These are phyloP conservation scores for Paraphaeosphaeria minitans DNA, from an alignment of 2,329 filamentous ascomycete genomes.

Conservation along the genomic window DNA sequence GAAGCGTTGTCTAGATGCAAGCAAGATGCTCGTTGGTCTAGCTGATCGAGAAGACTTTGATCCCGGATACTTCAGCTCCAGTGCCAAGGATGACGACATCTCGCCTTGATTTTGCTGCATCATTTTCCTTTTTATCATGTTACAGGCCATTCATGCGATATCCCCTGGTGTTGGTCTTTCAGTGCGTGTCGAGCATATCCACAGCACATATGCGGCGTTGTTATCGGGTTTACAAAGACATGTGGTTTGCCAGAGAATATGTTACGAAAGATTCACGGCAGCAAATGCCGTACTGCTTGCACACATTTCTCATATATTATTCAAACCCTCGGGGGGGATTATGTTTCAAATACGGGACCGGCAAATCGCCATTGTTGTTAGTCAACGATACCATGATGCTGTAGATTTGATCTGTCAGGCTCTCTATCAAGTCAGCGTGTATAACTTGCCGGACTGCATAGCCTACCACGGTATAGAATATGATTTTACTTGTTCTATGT, in stretches of 20 bases:
- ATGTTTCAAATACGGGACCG: neutral
- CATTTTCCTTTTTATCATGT: neutral
- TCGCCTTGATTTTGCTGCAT: neutral
- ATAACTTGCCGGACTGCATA: neutral
- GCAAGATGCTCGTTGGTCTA: constrained; percentile 51
- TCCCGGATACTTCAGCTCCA: constrained; percentile 32
- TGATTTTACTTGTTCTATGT: neutral
- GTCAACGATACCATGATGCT: neutral
- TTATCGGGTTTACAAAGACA: neutral
- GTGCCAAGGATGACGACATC: constrained; percentile 31
- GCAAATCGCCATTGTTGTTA: neutral
- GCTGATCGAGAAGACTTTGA: constrained; percentile 28
- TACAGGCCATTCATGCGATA: neutral
- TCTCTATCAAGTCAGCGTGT: no score
- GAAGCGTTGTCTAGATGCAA: constrained; percentile 49
- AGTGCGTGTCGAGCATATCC: neutral
- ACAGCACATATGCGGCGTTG: constrained; percentile 1
- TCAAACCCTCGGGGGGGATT: neutral
- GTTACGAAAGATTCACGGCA: neutral
- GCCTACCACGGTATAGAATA: neutral
- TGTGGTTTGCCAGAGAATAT: neutral
- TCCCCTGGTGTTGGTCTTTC: neutral
- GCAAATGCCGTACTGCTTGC: neutral
- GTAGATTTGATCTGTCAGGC: neutral
- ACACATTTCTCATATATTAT: neutral